Base-by-base conservation (phyloP, 2,329 filamentous ascomycete genomes). In the Aspergillus costaricaensis region DNA sequence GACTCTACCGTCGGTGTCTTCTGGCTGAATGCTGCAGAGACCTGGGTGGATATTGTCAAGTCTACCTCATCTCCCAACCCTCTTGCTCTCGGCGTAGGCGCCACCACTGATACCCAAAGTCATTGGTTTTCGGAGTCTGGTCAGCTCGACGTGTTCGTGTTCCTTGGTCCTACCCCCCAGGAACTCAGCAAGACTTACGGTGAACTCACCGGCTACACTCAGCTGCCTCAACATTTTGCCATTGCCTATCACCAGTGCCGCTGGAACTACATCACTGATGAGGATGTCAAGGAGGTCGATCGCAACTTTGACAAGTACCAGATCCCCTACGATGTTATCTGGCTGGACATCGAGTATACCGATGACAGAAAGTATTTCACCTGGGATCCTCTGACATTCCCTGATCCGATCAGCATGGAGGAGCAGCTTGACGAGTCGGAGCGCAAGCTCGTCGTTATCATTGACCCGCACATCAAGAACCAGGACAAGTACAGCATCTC, bases 341-440 rank as follows among this genome's bases (percentile, higher is more conserved):
- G 95, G 95, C 87, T 99, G 17, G 95, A 99, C 70, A 91, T 99
- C 67, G 95, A 99, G 79, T 99, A 98, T 77, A 96, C 93, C 0
- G 91, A 99, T 62, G 92, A 90, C 76, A 94, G 95, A 79, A 96
- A 96, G 80, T 99, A 99, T 81, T 99, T 99, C 75, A 97, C 93
- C 0, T 99, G 92, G 91, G 94, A 99, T 71, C 85, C 88, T 19
- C 84, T 96, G 71, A 95, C 88, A 53, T 99, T 99, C 77, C 84
- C 87, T 14, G 88, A 98, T 68, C 93, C 95, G 0, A 85, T 90
- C 53, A 85, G 86, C 52, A 99, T 98, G 92, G 88, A 91, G 67
- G 83, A 96, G 75, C 91, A 96, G 70, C 85, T 98, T 9, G 92
- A 93, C 66, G 85, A 87, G 63, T 90, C 91, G 54, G 91, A 93